Evolutionary conservation across 805 yeast species (phyloP).

Genomic region (Nakazawaea ishiwadae): DNA sequence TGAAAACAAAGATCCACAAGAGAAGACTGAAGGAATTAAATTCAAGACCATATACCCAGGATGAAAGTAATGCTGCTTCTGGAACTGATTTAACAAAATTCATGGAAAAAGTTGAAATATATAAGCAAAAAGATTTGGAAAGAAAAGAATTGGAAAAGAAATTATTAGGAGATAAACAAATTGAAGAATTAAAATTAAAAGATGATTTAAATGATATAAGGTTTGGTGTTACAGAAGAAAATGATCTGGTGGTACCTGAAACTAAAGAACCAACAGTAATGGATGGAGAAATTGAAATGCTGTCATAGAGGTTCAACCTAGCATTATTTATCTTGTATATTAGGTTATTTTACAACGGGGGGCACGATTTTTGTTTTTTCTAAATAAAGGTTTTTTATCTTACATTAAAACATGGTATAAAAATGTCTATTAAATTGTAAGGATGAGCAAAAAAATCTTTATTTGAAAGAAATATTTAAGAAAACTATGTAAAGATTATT

Average conservation of each 20-base stretch:
- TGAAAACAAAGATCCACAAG: conserved; percentile 75
- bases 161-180: conserved; percentile 16
- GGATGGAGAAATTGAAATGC: conserved; percentile 8
- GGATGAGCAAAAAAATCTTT: too few relatives aligned
- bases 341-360: neutral
- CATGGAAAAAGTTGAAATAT: conserved; percentile 56
- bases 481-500: too few relatives aligned
- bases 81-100: conserved; percentile 73
- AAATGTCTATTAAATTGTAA: neutral
- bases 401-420: too few relatives aligned
- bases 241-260: neutral
- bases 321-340: neutral
- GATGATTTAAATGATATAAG: conserved; percentile 8
- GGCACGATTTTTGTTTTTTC: too few relatives aligned
- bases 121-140: conserved; percentile 44
- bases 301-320: neutral
- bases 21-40: conserved; percentile 75
- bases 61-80: conserved; percentile 88
- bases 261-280: neutral
- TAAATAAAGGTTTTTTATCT: too few relatives aligned
- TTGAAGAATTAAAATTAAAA: conserved; percentile 8
- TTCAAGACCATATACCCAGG: conserved; percentile 77
- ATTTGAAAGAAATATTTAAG: too few relatives aligned
- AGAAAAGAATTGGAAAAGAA: conserved; percentile 37
- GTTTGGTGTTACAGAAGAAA: neutral